A percentile compares a stretch with the other conserved stretches of the same genome.
phyloP scores from a whole-genome alignment of 2,329 filamentous ascomycete species.

The Hymenoscyphus fraxineus region DNA sequence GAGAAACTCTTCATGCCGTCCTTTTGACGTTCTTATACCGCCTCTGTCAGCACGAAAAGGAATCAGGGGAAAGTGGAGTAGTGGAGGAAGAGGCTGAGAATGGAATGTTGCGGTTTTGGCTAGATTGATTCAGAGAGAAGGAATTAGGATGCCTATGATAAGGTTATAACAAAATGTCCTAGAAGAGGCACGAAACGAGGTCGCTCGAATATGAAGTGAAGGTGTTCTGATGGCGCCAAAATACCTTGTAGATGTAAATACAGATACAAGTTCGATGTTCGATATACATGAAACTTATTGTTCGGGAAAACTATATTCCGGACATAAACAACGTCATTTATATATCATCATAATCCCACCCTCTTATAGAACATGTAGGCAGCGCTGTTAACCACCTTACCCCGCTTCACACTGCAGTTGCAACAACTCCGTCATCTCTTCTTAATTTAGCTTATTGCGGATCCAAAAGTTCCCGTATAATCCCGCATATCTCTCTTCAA shows the following conservation, averaged over 20 bases:
- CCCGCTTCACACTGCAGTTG: neutral
- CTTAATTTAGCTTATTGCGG: neutral
- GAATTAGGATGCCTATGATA: neutral
- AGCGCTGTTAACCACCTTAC: neutral
- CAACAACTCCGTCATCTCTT: neutral
- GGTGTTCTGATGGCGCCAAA: neutral
- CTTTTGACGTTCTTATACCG: neutral
- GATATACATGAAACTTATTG: neutral
- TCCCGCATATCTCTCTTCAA: neutral
- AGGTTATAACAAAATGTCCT: neutral
- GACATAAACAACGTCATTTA: neutral
- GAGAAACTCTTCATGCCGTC: neutral
- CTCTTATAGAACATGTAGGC: neutral
- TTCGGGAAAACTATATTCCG: neutral
- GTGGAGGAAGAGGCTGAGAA: neutral
- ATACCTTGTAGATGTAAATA: neutral
- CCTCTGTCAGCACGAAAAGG: neutral
- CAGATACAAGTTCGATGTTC: neutral
- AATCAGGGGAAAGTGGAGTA: neutral
- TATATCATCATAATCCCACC: neutral
- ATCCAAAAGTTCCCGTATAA: neutral
- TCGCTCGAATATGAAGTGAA: neutral
- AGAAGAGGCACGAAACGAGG: neutral
- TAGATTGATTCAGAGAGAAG: neutral
- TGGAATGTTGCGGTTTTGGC: neutral